phyloP scores from a whole-genome alignment of 2,329 filamentous ascomycete genomes.

The Aspergillus candidus region DNA sequence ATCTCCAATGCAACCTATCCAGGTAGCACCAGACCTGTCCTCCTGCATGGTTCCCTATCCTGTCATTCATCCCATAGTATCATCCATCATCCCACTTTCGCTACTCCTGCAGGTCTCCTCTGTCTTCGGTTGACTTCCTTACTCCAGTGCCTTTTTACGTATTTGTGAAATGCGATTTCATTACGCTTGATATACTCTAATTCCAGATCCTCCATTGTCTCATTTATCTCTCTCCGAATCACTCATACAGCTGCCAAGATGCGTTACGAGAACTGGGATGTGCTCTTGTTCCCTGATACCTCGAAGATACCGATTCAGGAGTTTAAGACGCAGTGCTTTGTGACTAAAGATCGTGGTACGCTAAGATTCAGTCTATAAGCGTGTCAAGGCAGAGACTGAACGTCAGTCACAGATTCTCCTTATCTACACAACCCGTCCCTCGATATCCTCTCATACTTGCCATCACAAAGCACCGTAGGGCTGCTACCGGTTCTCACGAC shows the following conservation, averaged over 20 bases:
- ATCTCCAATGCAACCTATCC: too few relatives aligned
- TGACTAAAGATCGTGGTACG: slow-evolving; percentile 48
- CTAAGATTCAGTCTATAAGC: slow-evolving; percentile 10
- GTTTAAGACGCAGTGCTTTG: slow-evolving; percentile 72
- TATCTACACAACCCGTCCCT: slow-evolving; percentile 43
- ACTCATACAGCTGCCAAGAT: slow-evolving; percentile 42
- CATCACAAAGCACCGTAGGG: slow-evolving; percentile 22
- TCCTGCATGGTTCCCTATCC: too few relatives aligned
- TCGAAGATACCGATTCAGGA: slow-evolving; percentile 69
- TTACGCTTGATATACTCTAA: slow-evolving; percentile 18
- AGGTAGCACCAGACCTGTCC: too few relatives aligned
- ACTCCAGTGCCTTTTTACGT: slow-evolving; percentile 4
- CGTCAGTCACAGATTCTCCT: slow-evolving; percentile 44
- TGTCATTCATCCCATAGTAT: too few relatives aligned
- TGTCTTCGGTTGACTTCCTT: slow-evolving; percentile 2
- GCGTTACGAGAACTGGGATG: slow-evolving; percentile 83
- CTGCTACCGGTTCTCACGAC: slow-evolving; percentile 62
- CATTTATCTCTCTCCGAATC: slow-evolving; percentile 31
- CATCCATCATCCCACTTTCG: too few relatives aligned
- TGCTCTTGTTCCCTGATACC: slow-evolving; percentile 68
- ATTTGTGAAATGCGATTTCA: slow-evolving; percentile 5
- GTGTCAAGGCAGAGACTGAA: slow-evolving; percentile 5
- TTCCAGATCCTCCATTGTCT: slow-evolving; percentile 13
- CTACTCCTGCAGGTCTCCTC: background rate
- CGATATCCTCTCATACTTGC: slow-evolving; percentile 26